Base-by-base conservation (phyloP, 129 eudicot species). In the Gnaphalium uliginosum region DNA sequence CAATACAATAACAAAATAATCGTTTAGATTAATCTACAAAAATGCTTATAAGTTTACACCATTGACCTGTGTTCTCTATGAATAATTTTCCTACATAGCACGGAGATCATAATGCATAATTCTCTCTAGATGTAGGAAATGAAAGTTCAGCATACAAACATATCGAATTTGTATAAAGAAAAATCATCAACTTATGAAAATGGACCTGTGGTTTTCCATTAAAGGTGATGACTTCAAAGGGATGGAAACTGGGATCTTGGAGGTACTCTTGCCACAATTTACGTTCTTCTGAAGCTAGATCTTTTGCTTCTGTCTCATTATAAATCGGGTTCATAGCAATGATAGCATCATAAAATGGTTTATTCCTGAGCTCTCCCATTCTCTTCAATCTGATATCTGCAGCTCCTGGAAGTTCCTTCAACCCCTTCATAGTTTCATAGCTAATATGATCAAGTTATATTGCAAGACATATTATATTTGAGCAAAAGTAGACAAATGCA, bases 171-270 rank as follows among this genome's bases (percentile, higher is more conserved):
- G 24, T 6, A 3, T 23, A 9, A 59, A 57, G 23, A 15, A 8
- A 3, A 3, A 4, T 59, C 30, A 24, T 13, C 22, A 59, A 58
- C 25, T 58, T 22, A 58, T 58, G 64, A 58, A 58, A 23, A 24
- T 5, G 37, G 9, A 91, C 97, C 97, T 86, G 68, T 50, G 75
- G 46, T 18, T 60, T 83, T 24, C 86, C 90, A 63, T 87, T 76
- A 43, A 79, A 57, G 43, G 37, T 21, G 66, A 85, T 77, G 56
- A 76, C 59, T 79, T 65, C 86, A 35, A 84, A 69, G 32, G 88
- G 96, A 60, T 76, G 76, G 88, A 88, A 86, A 4, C 21, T 22
- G 6, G 88, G 86, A 77, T 89, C 81, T 59, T 76, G 79, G 2
- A 87, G 72, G 74, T 70, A 39, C 22, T 62, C 69, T 26, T 81